A percentile compares a stretch with the other conserved stretches of the same genome.
Conservation (phyloP, 768 basidiomycete species). For the Cystobasidium onofrii region DNA sequence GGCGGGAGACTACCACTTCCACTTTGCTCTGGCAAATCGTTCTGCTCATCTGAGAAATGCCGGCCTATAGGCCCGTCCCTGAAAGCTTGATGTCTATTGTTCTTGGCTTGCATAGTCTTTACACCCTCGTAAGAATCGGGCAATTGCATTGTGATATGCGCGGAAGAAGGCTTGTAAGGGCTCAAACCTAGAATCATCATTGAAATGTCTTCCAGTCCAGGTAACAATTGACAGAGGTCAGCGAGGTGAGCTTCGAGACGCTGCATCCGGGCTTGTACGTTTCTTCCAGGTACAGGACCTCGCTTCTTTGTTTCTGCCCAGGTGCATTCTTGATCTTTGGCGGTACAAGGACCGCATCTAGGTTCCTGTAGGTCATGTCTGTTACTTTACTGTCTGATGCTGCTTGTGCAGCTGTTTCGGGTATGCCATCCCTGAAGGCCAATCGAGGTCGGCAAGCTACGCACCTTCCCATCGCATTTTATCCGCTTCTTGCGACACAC, state of each 20-base stretch:
- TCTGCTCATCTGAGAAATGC: not conserved
- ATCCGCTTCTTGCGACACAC: conserved; percentile 30
- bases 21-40: not conserved
- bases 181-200: conserved; percentile 1
- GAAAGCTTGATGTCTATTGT: not conserved
- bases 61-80: not conserved
- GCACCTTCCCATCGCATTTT: conserved; percentile 28
- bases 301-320: conserved; percentile 29
- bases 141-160: not conserved
- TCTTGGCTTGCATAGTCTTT: not conserved
- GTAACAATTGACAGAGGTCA: conserved; percentile 6
- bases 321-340: not conserved
- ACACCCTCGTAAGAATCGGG: not conserved
- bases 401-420: not conserved
- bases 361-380: not conserved
- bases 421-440: not conserved
- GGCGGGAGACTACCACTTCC: not conserved
- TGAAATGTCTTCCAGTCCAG: conserved; percentile 1
- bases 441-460: not conserved
- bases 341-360: conserved; percentile 2
- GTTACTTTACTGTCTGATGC: not conserved
- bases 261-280: conserved; percentile 21
- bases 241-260: conserved; percentile 2
- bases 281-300: conserved; percentile 20
- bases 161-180: not conserved